phyloP scores from a whole-genome alignment of 352 stramenopile genomes.

The Globisporangium nodosum region DNA sequence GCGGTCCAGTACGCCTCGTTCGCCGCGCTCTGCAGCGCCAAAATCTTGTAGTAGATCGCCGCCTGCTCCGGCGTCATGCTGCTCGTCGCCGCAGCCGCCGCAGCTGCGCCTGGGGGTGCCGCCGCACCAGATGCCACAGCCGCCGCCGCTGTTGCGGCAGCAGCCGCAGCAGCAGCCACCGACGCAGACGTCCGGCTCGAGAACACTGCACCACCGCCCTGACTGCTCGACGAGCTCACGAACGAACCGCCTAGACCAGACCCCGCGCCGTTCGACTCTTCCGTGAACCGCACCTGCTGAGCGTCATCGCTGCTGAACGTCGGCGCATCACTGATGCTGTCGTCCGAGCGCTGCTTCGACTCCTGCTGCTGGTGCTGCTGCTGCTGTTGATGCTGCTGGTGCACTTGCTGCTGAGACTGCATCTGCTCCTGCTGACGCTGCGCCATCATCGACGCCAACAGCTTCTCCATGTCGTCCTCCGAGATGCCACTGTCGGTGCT shows the following conservation, averaged over 20 bases:
- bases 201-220: neutral
- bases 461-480: slow-evolving; percentile 11
- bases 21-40: slow-evolving; percentile 27
- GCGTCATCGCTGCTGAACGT: neutral
- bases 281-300: neutral
- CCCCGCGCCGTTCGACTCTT: neutral
- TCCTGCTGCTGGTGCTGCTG: neutral
- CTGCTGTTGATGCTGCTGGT: neutral
- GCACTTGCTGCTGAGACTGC: neutral
- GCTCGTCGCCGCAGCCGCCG: neutral
- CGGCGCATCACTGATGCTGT: neutral
- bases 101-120: neutral
- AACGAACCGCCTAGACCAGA: neutral
- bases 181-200: neutral
- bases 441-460: slow-evolving; percentile 4
- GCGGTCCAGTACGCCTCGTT: slow-evolving; percentile 33
- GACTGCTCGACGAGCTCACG: neutral
- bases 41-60: slow-evolving; percentile 25
- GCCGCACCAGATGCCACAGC: neutral
- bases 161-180: neutral
- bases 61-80: slow-evolving; percentile 6
- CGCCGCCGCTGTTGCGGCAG: neutral
- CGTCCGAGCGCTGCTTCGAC: neutral
- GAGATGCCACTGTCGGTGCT: slow-evolving; percentile 12
- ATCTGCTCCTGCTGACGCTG: neutral